These are phyloP conservation scores for Trichosporon sp. DNA, from an alignment of 1,284 basidiomycete genomes.

Conservation along the genomic window DNA sequence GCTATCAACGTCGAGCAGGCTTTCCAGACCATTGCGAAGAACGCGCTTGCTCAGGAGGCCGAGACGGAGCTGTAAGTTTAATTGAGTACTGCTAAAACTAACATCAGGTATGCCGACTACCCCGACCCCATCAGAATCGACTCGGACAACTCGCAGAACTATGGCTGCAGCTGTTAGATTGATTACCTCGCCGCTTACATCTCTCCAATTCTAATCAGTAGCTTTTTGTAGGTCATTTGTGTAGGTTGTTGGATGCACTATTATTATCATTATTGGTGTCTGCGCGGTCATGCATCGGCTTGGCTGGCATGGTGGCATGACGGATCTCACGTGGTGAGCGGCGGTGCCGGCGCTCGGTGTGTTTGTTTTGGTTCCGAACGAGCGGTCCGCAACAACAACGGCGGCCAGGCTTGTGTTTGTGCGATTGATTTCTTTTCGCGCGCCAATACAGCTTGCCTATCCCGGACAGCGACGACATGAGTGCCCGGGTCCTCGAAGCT, in stretches of 20 bases:
- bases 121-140: conserved; percentile 98
- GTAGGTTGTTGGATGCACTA: conserved; percentile 3
- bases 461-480: not conserved
- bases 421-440: conserved; percentile 4
- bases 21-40: conserved; percentile 99
- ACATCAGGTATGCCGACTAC: conserved; percentile 85
- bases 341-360: not conserved
- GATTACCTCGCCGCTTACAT: not conserved
- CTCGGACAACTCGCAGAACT: conserved; percentile 82
- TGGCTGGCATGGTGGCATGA: not conserved
- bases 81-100: not conserved
- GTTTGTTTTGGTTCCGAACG: not conserved
- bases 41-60: conserved; percentile 92
- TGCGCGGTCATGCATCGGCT: not conserved
- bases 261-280: not conserved
- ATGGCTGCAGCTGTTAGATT: conserved; percentile 79
- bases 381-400: not conserved
- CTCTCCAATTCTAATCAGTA: conserved; percentile 1
- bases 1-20: conserved; percentile 99
- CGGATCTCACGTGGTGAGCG: not conserved
- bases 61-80: conserved; percentile 64
- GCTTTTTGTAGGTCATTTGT: conserved; percentile 3
- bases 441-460: not conserved
- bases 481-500: not conserved
- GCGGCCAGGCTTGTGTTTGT: not conserved